phyloP scores from a whole-genome alignment of 2,329 filamentous ascomycete genomes.

The Sporothrix pallida region DNA sequence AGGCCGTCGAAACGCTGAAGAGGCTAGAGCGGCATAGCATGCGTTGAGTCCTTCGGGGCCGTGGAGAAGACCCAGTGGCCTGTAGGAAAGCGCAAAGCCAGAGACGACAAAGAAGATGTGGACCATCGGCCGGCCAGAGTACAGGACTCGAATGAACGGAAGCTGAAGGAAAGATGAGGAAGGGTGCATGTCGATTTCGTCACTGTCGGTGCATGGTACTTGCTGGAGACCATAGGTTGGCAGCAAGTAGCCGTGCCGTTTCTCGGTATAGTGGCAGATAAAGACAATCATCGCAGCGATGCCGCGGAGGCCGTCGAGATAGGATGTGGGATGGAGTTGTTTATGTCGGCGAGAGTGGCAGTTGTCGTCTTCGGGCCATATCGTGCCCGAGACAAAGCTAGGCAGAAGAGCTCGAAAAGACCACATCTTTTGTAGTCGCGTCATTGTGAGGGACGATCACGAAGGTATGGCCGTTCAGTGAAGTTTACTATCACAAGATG shows the following conservation, averaged over 20 bases:
- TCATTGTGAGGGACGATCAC: not conserved
- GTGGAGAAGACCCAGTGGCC: slow-evolving; percentile 52
- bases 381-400: slow-evolving; percentile 45
- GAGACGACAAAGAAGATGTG: slow-evolving; percentile 60
- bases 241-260: slow-evolving; percentile 46
- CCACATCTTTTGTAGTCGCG: not conserved
- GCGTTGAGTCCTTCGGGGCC: slow-evolving; percentile 45
- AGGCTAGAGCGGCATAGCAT: slow-evolving; percentile 50
- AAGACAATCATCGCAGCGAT: slow-evolving; percentile 56
- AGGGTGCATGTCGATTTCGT: slow-evolving; percentile 32
- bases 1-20: slow-evolving; percentile 54
- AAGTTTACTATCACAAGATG: not conserved
- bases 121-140: slow-evolving; percentile 55
- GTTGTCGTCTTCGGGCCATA: slow-evolving; percentile 42
- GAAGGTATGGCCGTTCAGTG: not conserved
- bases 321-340: slow-evolving; percentile 51
- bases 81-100: slow-evolving; percentile 55
- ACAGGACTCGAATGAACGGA: slow-evolving; percentile 52
- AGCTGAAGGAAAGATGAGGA: slow-evolving; percentile 50
- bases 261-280: slow-evolving; percentile 54
- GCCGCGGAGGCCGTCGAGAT: slow-evolving; percentile 58
- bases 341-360: not conserved
- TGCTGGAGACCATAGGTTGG: slow-evolving; percentile 48
- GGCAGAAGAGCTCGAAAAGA: slow-evolving; percentile 40
- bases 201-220: not conserved